Conservation (phyloP, 192 early-diverging fungal species). For the Polychytrium aggregatum region DNA sequence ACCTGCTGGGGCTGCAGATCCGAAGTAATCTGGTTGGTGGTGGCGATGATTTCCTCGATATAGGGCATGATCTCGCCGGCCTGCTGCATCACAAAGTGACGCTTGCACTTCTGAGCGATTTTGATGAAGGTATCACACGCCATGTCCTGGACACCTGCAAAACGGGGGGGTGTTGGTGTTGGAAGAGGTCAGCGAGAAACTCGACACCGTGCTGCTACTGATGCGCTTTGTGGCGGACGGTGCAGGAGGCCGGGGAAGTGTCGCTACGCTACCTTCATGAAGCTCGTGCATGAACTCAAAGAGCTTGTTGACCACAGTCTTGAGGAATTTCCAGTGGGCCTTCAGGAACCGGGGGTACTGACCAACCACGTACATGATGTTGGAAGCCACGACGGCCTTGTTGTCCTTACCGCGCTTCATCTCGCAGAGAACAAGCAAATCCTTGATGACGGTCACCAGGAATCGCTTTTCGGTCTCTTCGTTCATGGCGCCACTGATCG, state of each 20-base stretch:
- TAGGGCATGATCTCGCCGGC: constrained; percentile 78
- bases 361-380: constrained; percentile 99
- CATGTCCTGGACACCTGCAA: constrained; percentile 93
- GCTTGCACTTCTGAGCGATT: constrained; percentile 93
- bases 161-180: no score
- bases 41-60: constrained; percentile 90
- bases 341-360: constrained; percentile 99
- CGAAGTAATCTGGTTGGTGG: constrained; percentile 70
- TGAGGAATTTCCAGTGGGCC: constrained; percentile 99
- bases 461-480: constrained; percentile 97
- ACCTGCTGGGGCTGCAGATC: constrained; percentile 81
- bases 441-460: constrained; percentile 98
- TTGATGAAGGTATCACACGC: constrained; percentile 99
- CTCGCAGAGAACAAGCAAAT: constrained; percentile 87
- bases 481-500: constrained; percentile 91
- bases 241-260: no score
- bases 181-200: no score
- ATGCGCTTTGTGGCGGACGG: no score
- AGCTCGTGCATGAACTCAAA: constrained; percentile 99
- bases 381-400: constrained; percentile 98
- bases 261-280: constrained; percentile 64
- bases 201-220: no score
- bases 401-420: constrained; percentile 99
- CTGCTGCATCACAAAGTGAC: constrained; percentile 93
- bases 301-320: constrained; percentile 99